Percentiles rank a stretch among this genome's conserved stretches.
These are phyloP conservation scores for Claviceps pusilla DNA, from an alignment of 2,329 filamentous ascomycete species.

Conservation along the genomic window DNA sequence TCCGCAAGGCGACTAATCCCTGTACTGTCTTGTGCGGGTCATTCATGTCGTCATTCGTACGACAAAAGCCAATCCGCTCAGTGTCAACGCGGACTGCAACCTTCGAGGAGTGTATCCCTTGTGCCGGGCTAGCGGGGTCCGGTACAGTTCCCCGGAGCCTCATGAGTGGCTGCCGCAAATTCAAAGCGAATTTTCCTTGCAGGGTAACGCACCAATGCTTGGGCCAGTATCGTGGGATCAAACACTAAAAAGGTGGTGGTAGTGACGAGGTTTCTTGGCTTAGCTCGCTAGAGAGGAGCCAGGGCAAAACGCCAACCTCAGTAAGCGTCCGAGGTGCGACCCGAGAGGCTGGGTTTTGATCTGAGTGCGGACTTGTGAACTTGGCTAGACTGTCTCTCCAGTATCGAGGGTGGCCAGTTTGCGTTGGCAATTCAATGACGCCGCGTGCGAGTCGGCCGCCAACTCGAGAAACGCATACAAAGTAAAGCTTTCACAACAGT, in stretches of 20 bases:
- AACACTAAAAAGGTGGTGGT: neutral
- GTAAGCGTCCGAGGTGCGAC: slow-evolving; percentile 3
- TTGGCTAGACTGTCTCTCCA: neutral
- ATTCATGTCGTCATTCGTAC: slow-evolving; percentile 2
- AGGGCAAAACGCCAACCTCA: neutral
- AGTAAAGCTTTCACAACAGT: neutral
- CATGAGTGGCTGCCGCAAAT: slow-evolving; percentile 4
- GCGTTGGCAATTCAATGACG: neutral
- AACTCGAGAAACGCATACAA: neutral
- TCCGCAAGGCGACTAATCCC: neutral
- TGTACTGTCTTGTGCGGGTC: neutral
- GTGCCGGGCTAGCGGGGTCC: slow-evolving; percentile 7
- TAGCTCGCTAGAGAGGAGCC: neutral
- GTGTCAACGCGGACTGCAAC: neutral
- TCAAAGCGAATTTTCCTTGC: neutral
- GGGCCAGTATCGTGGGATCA: neutral
- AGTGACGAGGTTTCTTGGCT: neutral
- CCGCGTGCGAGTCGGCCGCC: neutral
- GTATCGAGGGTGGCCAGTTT: neutral
- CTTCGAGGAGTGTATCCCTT: slow-evolving; percentile 1
- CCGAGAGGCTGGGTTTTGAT: slow-evolving; percentile 9
- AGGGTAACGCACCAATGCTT: neutral
- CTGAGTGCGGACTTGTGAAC: slow-evolving; percentile 3
- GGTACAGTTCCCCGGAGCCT: slow-evolving; percentile 9
- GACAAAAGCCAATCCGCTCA: neutral